A percentile compares a stretch with the other conserved stretches of the same genome.
Conservation (phyloP, 495 filamentous ascomycete genomes). For the Penicillium arizonense region DNA sequence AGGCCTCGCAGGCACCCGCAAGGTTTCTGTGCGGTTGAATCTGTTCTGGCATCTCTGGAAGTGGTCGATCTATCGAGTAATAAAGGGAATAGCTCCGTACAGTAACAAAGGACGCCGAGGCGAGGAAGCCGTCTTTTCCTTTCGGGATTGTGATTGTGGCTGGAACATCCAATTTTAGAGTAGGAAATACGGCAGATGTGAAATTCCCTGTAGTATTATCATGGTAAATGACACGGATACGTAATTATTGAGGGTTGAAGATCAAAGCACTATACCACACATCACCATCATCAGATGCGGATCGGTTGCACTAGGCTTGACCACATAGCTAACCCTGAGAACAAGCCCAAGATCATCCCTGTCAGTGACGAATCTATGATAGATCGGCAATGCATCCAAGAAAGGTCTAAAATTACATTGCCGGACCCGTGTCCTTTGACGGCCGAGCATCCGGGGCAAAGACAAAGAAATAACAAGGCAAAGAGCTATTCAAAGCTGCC, state of each 20-base stretch:
- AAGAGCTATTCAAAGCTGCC: background rate
- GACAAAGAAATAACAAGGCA: conserved; percentile 3
- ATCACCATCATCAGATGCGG: background rate
- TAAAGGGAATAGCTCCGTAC: background rate
- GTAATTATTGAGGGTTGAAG: no score
- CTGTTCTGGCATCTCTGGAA: conserved; percentile 1
- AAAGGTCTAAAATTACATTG: conserved; percentile 3
- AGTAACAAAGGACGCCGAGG: background rate
- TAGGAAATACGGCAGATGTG: no score
- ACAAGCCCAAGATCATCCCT: conserved; percentile 21
- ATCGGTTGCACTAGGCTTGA: background rate
- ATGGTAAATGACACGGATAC: no score
- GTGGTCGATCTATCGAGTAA: background rate
- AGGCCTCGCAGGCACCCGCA: conserved; percentile 4
- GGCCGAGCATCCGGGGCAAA: conserved; percentile 2
- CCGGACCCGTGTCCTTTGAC: background rate
- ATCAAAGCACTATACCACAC: no score
- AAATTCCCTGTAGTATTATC: no score
- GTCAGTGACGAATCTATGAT: conserved; percentile 20
- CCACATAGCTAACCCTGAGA: conserved; percentile 4
- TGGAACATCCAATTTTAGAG: background rate
- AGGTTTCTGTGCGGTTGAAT: conserved; percentile 2
- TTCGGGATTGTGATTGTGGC: background rate
- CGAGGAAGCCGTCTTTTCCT: background rate
- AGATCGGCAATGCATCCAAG: conserved; percentile 14